These are phyloP conservation scores for Cicer judaicum DNA, from an alignment of 306 rosid genomes.

Conservation along the genomic window DNA sequence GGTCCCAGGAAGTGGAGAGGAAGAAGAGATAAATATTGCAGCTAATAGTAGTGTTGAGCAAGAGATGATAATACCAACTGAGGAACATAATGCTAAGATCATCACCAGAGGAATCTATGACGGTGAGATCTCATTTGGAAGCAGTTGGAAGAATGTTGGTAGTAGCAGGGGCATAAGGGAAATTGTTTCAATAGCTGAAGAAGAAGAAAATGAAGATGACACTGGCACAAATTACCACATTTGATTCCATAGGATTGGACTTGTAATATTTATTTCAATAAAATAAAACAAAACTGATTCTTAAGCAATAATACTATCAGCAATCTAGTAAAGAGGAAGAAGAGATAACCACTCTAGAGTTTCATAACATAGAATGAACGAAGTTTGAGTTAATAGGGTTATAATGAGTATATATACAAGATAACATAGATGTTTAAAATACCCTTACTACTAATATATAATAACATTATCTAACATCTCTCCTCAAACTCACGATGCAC, in stretches of 20 bases:
- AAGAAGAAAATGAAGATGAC: conserved; percentile 54
- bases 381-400: no score
- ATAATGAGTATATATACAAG: no score
- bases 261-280: conserved; percentile 18
- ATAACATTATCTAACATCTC: no score
- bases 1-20: conserved; percentile 28
- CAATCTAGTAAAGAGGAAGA: no score
- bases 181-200: conserved; percentile 56
- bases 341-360: no score
- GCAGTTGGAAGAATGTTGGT: conserved; percentile 52
- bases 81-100: conserved; percentile 42
- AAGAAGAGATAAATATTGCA: background rate
- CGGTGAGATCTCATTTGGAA: conserved; percentile 68
- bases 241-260: conserved; percentile 23
- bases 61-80: conserved; percentile 15
- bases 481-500: no score
- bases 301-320: no score
- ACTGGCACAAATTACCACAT: conserved; percentile 18
- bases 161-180: conserved; percentile 49
- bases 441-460: no score
- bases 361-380: no score
- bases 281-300: no score
- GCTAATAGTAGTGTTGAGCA: background rate
- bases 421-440: no score
- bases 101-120: conserved; percentile 51